A percentile compares a stretch with the other conserved stretches of the same genome.
phyloP scores from a whole-genome alignment of 2,329 filamentous ascomycete genomes.

The Chaetomium sp. region DNA sequence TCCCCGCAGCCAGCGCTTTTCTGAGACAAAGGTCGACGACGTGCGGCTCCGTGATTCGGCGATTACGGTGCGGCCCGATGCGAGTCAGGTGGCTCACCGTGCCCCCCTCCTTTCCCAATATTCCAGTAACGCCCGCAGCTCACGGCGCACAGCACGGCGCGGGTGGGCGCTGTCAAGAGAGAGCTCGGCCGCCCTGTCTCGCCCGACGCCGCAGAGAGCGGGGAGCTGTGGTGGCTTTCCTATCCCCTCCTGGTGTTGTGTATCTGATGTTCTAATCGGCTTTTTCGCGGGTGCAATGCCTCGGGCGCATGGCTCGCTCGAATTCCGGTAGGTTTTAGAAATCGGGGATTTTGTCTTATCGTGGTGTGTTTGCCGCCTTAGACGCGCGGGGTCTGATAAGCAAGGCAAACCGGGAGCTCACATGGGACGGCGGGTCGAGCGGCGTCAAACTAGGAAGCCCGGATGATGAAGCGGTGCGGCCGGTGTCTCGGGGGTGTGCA shows the following conservation, averaged over 20 bases:
- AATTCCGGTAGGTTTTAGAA: neutral
- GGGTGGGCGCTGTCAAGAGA: neutral
- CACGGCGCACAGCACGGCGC: slow-evolving; percentile 3
- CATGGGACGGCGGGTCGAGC: slow-evolving; percentile 13
- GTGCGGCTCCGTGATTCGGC: slow-evolving; percentile 22
- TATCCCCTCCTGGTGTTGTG: neutral
- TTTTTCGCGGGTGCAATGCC: slow-evolving; percentile 1
- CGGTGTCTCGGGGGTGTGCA: slow-evolving; percentile 19
- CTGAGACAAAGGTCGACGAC: slow-evolving; percentile 22
- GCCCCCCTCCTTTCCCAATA: neutral
- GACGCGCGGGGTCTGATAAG: neutral
- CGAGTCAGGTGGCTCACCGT: slow-evolving; percentile 9
- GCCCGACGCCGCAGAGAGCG: neutral
- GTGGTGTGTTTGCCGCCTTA: neutral
- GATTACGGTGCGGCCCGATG: slow-evolving; percentile 23
- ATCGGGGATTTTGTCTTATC: neutral
- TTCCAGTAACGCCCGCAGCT: neutral
- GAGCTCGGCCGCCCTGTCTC: neutral
- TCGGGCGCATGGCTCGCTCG: slow-evolving; percentile 21
- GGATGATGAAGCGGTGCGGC: slow-evolving; percentile 13
- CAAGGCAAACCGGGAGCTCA: slow-evolving; percentile 15
- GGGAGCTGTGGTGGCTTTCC: neutral
- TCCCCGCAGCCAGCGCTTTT: slow-evolving; percentile 19
- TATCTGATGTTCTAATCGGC: neutral
- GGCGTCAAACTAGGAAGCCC: slow-evolving; percentile 10